These are phyloP conservation scores for Pachyrhizus erosus DNA, from an alignment of 306 rosid genomes.

Conservation along the genomic window DNA sequence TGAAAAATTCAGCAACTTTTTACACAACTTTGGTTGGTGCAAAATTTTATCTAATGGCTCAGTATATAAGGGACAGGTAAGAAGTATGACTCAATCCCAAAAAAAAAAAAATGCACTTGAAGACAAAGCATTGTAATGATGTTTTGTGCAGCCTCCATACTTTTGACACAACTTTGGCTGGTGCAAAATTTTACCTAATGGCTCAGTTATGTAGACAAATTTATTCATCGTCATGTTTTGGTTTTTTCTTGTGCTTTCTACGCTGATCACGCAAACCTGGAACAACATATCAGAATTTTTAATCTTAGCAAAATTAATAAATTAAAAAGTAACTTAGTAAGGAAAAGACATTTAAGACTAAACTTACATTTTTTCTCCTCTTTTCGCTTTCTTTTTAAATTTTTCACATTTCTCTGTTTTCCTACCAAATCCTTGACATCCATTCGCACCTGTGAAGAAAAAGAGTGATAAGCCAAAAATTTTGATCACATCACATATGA, in stretches of 20 bases:
- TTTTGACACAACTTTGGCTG: constrained; percentile 33
- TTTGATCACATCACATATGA: background rate
- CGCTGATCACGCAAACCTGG: constrained; percentile 80
- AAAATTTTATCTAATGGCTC: constrained; percentile 28
- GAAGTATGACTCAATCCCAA: too few species aligned
- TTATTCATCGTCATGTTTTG: constrained; percentile 48
- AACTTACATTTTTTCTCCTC: constrained; percentile 78
- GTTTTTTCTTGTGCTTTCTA: constrained; percentile 66
- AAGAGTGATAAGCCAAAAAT: background rate
- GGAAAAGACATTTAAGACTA: background rate
- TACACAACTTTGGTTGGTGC: constrained; percentile 24
- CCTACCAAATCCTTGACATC: constrained; percentile 58
- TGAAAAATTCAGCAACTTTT: background rate
- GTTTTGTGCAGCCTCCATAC: too few species aligned
- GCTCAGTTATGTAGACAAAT: constrained; percentile 4
- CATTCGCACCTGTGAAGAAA: constrained; percentile 69
- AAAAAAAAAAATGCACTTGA: too few species aligned
- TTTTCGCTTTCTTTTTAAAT: constrained; percentile 72
- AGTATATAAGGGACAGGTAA: too few species aligned
- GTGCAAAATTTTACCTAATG: constrained; percentile 21
- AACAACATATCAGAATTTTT: constrained; percentile 30
- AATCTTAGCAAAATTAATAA: background rate
- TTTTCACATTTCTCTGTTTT: constrained; percentile 59
- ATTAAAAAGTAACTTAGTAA: background rate
- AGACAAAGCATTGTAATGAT: too few species aligned